These are phyloP conservation scores for Leptosphaerulina australis DNA, from an alignment of 2,329 filamentous ascomycete genomes.

Conservation along the genomic window DNA sequence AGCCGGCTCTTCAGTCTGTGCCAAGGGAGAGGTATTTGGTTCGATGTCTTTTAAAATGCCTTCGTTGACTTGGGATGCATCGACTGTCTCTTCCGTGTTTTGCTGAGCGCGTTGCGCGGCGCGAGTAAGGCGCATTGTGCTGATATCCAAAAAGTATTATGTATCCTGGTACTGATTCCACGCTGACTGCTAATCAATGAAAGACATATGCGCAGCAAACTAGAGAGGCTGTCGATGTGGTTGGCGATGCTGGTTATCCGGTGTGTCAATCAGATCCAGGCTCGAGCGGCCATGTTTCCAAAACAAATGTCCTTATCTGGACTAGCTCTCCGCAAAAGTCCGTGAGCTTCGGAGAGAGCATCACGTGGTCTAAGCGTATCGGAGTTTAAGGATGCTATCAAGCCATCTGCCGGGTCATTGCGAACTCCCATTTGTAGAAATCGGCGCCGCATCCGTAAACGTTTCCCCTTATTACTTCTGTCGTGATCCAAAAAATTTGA, in stretches of 20 bases:
- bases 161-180: not conserved
- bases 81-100: conserved; percentile 46
- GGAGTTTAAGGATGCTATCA: not conserved
- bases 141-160: conserved; percentile 6
- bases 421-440: not conserved
- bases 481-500: conserved; percentile 1
- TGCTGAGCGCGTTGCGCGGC: conserved; percentile 51
- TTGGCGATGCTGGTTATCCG: conserved; percentile 1
- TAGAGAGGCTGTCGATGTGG: conserved; percentile 15
- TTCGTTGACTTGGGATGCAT: conserved; percentile 38
- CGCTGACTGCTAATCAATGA: conserved; percentile 16
- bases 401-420: conserved; percentile 14
- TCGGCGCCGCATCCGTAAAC: conserved; percentile 11
- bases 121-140: conserved; percentile 52
- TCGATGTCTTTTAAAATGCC: conserved; percentile 51
- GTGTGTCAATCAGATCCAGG: conserved; percentile 3
- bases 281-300: conserved; percentile 7
- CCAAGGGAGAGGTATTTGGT: conserved; percentile 37
- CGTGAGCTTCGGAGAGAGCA: conserved; percentile 1
- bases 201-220: conserved; percentile 24
- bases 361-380: conserved; percentile 11
- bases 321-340: conserved; percentile 1
- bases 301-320: conserved; percentile 13
- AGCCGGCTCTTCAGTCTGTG: conserved; percentile 25
- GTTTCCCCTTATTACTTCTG: conserved; percentile 2